Evolutionary conservation across 345 rosid genomes (phyloP).

Genomic region (Eucalyptus regnans): DNA sequence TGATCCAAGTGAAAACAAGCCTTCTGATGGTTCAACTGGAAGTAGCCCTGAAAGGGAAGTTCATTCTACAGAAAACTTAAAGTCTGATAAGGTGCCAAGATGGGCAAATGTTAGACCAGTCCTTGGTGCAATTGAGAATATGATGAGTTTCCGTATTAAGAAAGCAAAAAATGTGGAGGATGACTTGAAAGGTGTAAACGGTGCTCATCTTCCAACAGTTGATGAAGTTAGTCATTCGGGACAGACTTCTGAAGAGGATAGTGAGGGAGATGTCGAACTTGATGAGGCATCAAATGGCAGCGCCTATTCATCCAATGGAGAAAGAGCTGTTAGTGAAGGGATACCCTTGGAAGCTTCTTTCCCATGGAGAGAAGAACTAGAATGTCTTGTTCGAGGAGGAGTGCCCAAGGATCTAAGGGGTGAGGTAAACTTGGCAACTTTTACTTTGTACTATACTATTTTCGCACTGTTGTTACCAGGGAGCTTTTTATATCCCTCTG

Average conservation of each 20-base stretch:
- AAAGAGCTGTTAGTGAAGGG: constrained; percentile 2
- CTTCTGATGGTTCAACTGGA: constrained; percentile 14
- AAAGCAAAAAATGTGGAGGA: constrained; percentile 19
- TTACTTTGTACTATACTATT: background rate
- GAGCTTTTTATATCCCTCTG: background rate
- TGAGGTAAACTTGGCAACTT: constrained; percentile 39
- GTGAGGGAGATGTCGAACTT: background rate
- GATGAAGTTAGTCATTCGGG: constrained; percentile 12
- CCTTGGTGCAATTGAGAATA: constrained; percentile 46
- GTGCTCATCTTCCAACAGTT: constrained; percentile 24
- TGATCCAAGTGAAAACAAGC: constrained; percentile 9
- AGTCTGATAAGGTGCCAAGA: constrained; percentile 14
- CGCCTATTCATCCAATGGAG: background rate
- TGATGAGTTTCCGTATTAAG: constrained; percentile 67
- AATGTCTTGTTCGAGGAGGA: constrained; percentile 87
- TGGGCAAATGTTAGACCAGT: constrained; percentile 66
- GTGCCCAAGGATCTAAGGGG: constrained; percentile 94
- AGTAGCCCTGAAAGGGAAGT: constrained; percentile 13
- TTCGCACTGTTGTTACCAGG: background rate
- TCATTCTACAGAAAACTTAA: constrained; percentile 21
- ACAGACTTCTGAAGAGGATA: constrained; percentile 16
- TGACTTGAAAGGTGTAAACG: background rate
- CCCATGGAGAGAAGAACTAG: constrained; percentile 78
- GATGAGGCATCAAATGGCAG: constrained; percentile 15
- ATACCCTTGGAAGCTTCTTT: constrained; percentile 26